Evolutionary conservation across 257 asterid genomes (phyloP), one percentile per base, ranked within the genome.

Genomic region (Petunia axillaris): DNA sequence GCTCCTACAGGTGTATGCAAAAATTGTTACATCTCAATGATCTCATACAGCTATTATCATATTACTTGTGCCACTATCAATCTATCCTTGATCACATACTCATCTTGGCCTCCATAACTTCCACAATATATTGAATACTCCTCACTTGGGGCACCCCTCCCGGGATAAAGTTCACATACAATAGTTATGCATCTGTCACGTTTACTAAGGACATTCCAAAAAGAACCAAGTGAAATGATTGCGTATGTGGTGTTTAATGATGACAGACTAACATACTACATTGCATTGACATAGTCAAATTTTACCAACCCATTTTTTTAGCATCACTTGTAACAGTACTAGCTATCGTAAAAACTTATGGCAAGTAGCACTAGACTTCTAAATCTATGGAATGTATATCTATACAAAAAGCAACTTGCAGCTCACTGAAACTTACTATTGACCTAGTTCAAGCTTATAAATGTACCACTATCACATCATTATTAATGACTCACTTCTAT

Each of bases 71-170:
- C 41, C 58, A 44, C 16, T n/a, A 44, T 67, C 25, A 67, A 67
- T 67, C 9, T 67, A 68, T 16, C 58, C 76, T 68, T 68, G 58
- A 68, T 16, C 10, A 9, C 57, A 9, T n/a, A 68, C 41, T 68
- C 39, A 16, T 68, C n/a, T 68, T 44, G 46, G 44, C 60, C 77
- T 71, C 77, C 46, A 46, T 71, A 48, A 6, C 1, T 71, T 13
- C 25, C 36, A 48, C 77, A 71, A 48, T 48, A 48, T 71, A 71
- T 48, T 71, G 77, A 71, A 46, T 71, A 48, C 10, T 70, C 76
- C 58, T 70, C 53, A 67, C 75, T 67, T 68, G 76, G 75, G 9
- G n/a, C n/a, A 36, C 37, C 50, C 16, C 57, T 25, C 7, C 76
- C 57, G 3, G 37, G 40, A 68, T 44, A 43, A 43, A 40, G 57